These are phyloP conservation scores for Talaromyces sp. DNA, from an alignment of 2,329 filamentous ascomycete species.

Conservation along the genomic window DNA sequence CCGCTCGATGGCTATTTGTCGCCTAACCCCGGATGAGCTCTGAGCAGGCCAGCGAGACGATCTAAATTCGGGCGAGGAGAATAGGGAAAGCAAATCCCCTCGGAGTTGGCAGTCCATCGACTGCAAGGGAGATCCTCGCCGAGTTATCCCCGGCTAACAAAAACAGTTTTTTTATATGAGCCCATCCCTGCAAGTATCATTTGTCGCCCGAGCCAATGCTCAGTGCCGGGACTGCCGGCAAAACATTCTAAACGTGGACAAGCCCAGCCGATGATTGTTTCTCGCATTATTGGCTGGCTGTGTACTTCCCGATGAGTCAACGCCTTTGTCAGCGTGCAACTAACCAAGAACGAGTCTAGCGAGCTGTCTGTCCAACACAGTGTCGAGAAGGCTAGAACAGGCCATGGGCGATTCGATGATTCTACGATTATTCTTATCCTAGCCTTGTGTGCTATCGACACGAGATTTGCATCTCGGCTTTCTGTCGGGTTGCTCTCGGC, in stretches of 20 bases:
- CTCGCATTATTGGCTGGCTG: not conserved
- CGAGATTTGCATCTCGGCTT: not conserved
- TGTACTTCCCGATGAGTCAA: not conserved
- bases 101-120: not conserved
- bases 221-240: not conserved
- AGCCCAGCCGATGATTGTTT: not conserved
- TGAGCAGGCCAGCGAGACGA: not conserved
- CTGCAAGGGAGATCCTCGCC: not conserved
- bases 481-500: slow-evolving; percentile 7
- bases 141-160: slow-evolving; percentile 1
- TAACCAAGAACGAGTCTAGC: not conserved
- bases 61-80: not conserved
- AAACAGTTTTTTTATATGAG: not conserved
- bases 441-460: not conserved
- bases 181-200: not conserved
- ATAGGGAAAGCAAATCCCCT: not conserved
- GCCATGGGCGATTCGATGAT: not conserved
- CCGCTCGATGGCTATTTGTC: not conserved
- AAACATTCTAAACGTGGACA: not conserved
- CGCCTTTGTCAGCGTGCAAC: not conserved
- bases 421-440: not conserved
- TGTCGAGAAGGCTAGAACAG: not conserved
- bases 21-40: not conserved
- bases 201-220: not conserved
- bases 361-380: not conserved